Base-by-base conservation (phyloP, 2,329 filamentous ascomycete genomes). In the Alternaria angustiovoidea region DNA sequence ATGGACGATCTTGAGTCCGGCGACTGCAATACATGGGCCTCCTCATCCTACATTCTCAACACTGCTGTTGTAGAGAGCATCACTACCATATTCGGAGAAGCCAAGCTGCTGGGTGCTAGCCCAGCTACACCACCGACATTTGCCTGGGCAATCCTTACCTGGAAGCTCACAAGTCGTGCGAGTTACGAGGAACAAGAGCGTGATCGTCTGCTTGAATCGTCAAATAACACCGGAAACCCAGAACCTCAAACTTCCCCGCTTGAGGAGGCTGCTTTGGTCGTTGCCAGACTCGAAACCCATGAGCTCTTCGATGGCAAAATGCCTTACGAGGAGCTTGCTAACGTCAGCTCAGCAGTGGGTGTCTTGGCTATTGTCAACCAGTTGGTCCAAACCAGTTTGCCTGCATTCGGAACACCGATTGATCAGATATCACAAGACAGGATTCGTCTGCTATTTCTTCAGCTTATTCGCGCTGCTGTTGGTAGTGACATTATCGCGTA, bases 111-210 rank as follows among this genome's bases (percentile, higher is more conserved):
- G 20, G 85, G 85, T 16, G 82, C 87, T n/a, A 81, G 83, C 38
- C 87, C 87, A 36, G 91, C 91, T 20, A 88, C 87, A 56, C 92
- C 92, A 1, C 88, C 91, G 18, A 85, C 92, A 20, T 91, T 96
- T 66, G 87, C 91, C 3, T 98, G 94, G 94, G 88, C 89, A 4
- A 82, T 94, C 48, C 86, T 97, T 26, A 69, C 65, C 4, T 76
- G 67, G 67, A 72, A 67, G 46, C 66, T 77, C 7, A 68, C 63
- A 2, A 57, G 52, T 5, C 62, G 68, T 8, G 71, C 69, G 7
- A 66, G 41, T 26, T 44, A 54, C 24, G 62, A 75, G n/a, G 72
- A 75, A 41, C 66, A 74, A 46, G 68, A 72, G 26, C 74, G 71
- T 12, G 73, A 77, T 9, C 62, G 57, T 28, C 51, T 73, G 7